Conservation (phyloP, 2,329 filamentous ascomycete genomes). For the Colletotrichum paranaense region DNA sequence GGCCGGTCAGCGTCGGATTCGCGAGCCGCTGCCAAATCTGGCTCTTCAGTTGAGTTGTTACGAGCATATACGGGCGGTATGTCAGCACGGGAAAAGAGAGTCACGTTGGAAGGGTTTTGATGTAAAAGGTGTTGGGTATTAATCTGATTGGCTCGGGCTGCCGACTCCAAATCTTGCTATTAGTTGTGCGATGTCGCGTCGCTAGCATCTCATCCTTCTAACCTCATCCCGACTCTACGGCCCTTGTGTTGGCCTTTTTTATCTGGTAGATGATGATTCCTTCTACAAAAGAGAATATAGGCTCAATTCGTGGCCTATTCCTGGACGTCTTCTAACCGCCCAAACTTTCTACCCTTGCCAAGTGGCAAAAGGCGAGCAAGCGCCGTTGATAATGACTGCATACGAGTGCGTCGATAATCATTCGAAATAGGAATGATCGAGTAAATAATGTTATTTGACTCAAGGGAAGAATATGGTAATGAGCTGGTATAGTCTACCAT, state of each 20-base stretch:
- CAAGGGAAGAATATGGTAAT: background rate
- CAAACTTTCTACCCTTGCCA: background rate
- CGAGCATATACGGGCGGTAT: background rate
- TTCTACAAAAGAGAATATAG: background rate
- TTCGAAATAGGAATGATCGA: background rate
- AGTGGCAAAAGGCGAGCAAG: slow-evolving; percentile 4
- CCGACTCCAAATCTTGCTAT: background rate
- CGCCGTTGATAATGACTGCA: slow-evolving; percentile 9
- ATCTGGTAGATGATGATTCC: background rate
- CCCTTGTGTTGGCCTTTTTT: background rate
- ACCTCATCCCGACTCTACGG: background rate
- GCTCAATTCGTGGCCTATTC: background rate
- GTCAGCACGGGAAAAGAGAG: background rate
- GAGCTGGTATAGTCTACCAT: background rate
- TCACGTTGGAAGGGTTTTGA: background rate
- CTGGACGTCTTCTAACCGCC: background rate
- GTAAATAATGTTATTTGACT: background rate
- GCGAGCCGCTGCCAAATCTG: too few relatives aligned
- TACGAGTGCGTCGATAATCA: background rate
- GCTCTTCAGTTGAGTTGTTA: too few relatives aligned
- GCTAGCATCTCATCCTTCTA: background rate
- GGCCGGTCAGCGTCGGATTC: background rate
- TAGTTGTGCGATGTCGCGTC: background rate
- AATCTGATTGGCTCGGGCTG: background rate
- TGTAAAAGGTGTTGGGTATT: background rate